phyloP scores from a whole-genome alignment of 192 early-diverging fungal species.

The Coemansia furcata region DNA sequence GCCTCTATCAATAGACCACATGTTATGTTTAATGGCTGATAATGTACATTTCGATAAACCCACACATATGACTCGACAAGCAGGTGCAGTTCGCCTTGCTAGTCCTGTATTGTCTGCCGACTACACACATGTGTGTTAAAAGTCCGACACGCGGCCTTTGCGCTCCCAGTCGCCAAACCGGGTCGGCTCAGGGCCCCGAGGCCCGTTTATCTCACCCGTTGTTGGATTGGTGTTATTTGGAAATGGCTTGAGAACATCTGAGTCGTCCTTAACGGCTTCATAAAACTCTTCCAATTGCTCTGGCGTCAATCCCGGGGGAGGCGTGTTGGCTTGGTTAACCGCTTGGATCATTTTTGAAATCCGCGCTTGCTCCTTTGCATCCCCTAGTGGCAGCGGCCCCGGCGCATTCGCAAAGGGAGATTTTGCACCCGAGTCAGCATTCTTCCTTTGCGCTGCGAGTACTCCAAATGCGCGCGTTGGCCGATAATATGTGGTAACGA shows the following conservation, averaged over 20 bases:
- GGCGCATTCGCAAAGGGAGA: constrained; percentile 42
- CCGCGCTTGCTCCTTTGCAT: constrained; percentile 59
- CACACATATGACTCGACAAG: neutral
- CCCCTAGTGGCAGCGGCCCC: constrained; percentile 65
- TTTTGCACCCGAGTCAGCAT: neutral
- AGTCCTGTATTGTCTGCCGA: neutral
- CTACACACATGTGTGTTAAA: constrained; percentile 30
- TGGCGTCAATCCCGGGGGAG: constrained; percentile 29
- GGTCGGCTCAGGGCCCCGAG: constrained; percentile 76
- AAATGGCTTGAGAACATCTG: constrained; percentile 53
- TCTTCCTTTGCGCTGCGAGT: neutral
- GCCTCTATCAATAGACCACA: constrained; percentile 58
- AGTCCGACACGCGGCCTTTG: constrained; percentile 72
- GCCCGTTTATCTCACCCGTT: constrained; percentile 72
- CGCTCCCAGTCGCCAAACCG: constrained; percentile 83
- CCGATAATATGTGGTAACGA: neutral
- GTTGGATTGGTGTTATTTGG: constrained; percentile 65
- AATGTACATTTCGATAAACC: neutral
- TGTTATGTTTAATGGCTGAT: neutral
- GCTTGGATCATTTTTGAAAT: constrained; percentile 58
- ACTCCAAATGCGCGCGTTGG: neutral
- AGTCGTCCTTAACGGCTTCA: constrained; percentile 44
- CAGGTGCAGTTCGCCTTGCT: neutral
- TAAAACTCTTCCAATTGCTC: constrained; percentile 52
- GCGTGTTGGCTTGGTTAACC: constrained; percentile 41